A percentile compares a stretch with the other conserved stretches of the same genome.
Evolutionary conservation across 2,329 filamentous ascomycete species (phyloP).

Genomic region (Pestalotiopsis sp.): DNA sequence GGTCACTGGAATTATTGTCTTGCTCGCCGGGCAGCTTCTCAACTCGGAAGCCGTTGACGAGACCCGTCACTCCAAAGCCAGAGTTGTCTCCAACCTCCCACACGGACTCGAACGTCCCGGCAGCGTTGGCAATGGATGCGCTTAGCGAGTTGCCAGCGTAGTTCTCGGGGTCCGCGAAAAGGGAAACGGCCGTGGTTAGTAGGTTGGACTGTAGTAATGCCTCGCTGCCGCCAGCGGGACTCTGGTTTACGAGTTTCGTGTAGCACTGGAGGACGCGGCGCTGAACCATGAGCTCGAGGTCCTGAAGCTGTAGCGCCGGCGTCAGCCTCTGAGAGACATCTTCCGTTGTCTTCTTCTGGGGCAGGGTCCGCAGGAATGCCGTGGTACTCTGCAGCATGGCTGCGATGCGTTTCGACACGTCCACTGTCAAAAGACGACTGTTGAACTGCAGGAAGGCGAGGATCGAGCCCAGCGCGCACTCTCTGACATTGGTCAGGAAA

Average conservation of each 20-base stretch:
- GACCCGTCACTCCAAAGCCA: slow-evolving; percentile 88
- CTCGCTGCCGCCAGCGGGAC: slow-evolving; percentile 82
- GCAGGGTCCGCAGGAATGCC: slow-evolving; percentile 83
- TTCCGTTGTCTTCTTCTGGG: slow-evolving; percentile 81
- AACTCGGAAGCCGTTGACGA: slow-evolving; percentile 78
- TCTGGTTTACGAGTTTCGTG: slow-evolving; percentile 85
- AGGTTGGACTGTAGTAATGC: slow-evolving; percentile 89
- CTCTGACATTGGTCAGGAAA: slow-evolving; percentile 90
- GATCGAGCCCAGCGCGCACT: slow-evolving; percentile 91
- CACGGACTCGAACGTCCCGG: slow-evolving; percentile 86
- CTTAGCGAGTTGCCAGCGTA: slow-evolving; percentile 85
- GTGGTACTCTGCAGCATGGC: slow-evolving; percentile 95
- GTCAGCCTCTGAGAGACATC: slow-evolving; percentile 84
- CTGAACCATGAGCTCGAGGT: slow-evolving; percentile 91
- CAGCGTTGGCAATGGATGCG: slow-evolving; percentile 87
- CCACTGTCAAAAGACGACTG: slow-evolving; percentile 84
- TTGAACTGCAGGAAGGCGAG: slow-evolving; percentile 94
- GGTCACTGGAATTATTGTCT: slow-evolving; percentile 47
- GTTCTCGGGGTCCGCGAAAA: slow-evolving; percentile 91
- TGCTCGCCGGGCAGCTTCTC: slow-evolving; percentile 72
- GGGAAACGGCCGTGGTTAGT: slow-evolving; percentile 83
- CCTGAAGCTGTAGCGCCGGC: slow-evolving; percentile 84
- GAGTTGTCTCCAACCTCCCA: slow-evolving; percentile 96
- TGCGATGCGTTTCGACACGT: slow-evolving; percentile 90
- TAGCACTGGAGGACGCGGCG: slow-evolving; percentile 94